phyloP scores from a whole-genome alignment of 2,329 filamentous ascomycete species.

The Aspergillus tamarii region DNA sequence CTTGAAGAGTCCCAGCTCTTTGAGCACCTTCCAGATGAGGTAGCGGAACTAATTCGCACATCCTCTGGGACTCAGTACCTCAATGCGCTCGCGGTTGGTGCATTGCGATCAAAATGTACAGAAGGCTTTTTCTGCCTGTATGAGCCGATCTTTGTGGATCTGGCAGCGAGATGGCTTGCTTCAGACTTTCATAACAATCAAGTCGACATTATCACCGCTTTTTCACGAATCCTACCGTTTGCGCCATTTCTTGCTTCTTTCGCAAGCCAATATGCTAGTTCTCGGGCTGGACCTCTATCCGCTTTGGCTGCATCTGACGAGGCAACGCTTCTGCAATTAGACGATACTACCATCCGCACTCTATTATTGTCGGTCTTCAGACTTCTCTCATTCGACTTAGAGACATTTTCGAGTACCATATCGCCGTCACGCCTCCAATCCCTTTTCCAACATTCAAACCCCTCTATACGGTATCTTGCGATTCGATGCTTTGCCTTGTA shows the following conservation, averaged over 20 bases:
- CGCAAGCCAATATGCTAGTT: conserved; percentile 56
- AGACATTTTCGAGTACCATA: conserved; percentile 67
- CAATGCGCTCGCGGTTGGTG: conserved; percentile 69
- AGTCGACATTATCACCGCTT: conserved; percentile 64
- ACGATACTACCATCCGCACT: conserved; percentile 44
- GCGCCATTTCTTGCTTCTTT: conserved; percentile 78
- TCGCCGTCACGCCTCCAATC: conserved; percentile 69
- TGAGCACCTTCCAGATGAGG: conserved; percentile 68
- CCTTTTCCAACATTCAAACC: conserved; percentile 64
- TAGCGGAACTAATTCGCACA: conserved; percentile 68
- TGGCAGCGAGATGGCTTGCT: conserved; percentile 76
- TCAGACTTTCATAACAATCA: conserved; percentile 38
- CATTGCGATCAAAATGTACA: conserved; percentile 71
- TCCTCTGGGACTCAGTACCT: conserved; percentile 69
- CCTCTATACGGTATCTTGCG: conserved; percentile 75
- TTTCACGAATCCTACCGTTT: conserved; percentile 80
- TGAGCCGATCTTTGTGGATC: conserved; percentile 75
- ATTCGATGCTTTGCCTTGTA: conserved; percentile 79
- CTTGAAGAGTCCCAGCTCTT: conserved; percentile 56
- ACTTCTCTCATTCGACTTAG: conserved; percentile 74
- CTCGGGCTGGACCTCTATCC: conserved; percentile 38
- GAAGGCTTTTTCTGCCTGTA: conserved; percentile 75
- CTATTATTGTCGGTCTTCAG: conserved; percentile 74
- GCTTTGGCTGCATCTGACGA: conserved; percentile 34
- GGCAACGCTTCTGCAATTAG: conserved; percentile 35